A percentile compares a stretch with the other conserved stretches of the same genome.
Evolutionary conservation across 2,329 filamentous ascomycete species (phyloP).

Genomic region (Penicillium decumbens): DNA sequence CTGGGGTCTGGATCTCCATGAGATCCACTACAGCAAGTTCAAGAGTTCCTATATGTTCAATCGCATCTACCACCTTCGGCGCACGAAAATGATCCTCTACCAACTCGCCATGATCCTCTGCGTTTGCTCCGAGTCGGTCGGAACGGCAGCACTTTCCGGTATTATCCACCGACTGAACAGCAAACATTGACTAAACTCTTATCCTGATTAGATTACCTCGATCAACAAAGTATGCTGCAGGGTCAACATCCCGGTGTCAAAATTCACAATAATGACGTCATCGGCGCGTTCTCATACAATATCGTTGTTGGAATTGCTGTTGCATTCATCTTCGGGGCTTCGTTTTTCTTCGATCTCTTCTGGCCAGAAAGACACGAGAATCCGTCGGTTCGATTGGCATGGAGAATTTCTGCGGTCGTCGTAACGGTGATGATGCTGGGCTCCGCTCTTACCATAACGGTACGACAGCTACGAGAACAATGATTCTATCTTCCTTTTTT

Average conservation of each 20-base stretch:
- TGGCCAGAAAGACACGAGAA: not conserved
- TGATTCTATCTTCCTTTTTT: not conserved
- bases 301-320: not conserved
- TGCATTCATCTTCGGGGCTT: not conserved
- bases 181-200: not conserved
- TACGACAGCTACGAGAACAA: not conserved
- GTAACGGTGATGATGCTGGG: not conserved
- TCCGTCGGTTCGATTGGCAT: not conserved
- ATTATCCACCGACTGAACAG: not conserved
- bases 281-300: not conserved
- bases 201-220: not conserved
- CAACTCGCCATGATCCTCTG: not conserved
- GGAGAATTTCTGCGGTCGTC: not conserved
- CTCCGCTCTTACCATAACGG: not conserved
- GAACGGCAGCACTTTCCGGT: not conserved
- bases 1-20: not conserved
- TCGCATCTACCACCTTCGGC: not conserved
- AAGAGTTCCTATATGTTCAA: not conserved
- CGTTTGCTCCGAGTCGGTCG: not conserved
- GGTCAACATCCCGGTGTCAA: not conserved
- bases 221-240: not conserved
- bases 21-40: not conserved
- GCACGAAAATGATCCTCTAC: not conserved
- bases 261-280: not conserved
- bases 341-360: not conserved